Base-by-base conservation (phyloP, 441 rosid species). In the Cnidoscolus chayamansa region DNA sequence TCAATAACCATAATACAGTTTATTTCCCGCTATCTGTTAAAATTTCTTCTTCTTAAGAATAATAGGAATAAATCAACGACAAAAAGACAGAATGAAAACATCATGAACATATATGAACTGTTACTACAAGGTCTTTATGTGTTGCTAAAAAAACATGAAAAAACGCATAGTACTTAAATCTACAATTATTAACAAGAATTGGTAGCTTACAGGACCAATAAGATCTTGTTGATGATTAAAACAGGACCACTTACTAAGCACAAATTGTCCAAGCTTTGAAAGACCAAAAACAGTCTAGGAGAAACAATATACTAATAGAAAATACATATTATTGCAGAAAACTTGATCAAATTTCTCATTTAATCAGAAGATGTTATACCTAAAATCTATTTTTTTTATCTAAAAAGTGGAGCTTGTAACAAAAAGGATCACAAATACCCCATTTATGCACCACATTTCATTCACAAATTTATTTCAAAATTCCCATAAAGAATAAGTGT, bases 1-100 rank as follows among this genome's bases (percentile, higher is more conserved):
- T 47, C 78, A 67, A 16, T 65, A 73, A 56, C 1, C n/a, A 62
- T 19, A 13, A 54, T 17, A 30, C 57, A 56, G 25, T 10, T 55
- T 47, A 20, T 47, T 19, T 67, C 71, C 25, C 11, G 16, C 40
- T 35, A 35, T 35, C 3, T 35, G 37, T 35, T 35, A 35, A 35
- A 2, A 4, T 35, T 67, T 58, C 25, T 60, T 25, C 25, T 56
- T 25, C 51, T 47, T 30, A 13, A 47, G 62, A 47, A 72, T 16
- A 20, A 20, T 25, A 19, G 40, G 56, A 49, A 31, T 2, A n/a
- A 63, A 59, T 9, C 48, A 60, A n/a, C 11, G 10, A 0, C 10
- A 40, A 20, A 11, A 15, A 19, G 1, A 13, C 8, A 30, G 30
- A 40, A 63, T 19, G 16, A 51, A 30, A 16, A 0, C 30, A n/a